Evolutionary conservation across 805 yeast genomes (phyloP).

Genomic region (Kluyveromyces nonfermentans): DNA sequence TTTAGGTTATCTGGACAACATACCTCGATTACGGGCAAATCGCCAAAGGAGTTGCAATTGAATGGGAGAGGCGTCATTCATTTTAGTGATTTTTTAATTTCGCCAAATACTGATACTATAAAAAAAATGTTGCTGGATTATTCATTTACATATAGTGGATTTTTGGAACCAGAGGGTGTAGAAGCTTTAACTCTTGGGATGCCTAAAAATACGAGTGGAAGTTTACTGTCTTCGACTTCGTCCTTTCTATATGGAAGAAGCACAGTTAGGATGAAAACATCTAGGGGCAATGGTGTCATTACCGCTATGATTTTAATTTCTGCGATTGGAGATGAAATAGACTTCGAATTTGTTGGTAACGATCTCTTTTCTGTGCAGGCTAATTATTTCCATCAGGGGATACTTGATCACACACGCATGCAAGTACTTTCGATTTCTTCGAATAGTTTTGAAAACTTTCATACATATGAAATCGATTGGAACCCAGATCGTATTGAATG

Average conservation of each 20-base stretch:
- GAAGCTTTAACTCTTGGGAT: slow-evolving; percentile 36
- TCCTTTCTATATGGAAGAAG: slow-evolving; percentile 81
- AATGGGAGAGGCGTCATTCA: slow-evolving; percentile 18
- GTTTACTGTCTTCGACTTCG: slow-evolving; percentile 67
- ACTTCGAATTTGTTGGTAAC: slow-evolving; percentile 77
- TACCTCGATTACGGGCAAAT: background rate
- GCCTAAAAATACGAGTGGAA: slow-evolving; percentile 69
- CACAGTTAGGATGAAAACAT: slow-evolving; percentile 56
- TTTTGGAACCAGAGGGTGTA: slow-evolving; percentile 41
- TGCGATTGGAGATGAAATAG: slow-evolving; percentile 85
- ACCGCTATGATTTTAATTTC: slow-evolving; percentile 77
- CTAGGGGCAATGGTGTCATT: slow-evolving; percentile 71
- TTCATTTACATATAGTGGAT: slow-evolving; percentile 58
- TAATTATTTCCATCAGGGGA: slow-evolving; percentile 74
- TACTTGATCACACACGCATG: slow-evolving; percentile 54
- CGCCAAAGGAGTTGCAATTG: slow-evolving; percentile 7
- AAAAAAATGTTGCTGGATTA: slow-evolving; percentile 46
- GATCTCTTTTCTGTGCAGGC: slow-evolving; percentile 59
- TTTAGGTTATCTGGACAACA: background rate
- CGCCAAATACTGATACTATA: slow-evolving; percentile 40
- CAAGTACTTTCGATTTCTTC: slow-evolving; percentile 22
- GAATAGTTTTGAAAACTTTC: slow-evolving; percentile 57
- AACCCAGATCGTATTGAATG: slow-evolving; percentile 57
- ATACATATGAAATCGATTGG: slow-evolving; percentile 78
- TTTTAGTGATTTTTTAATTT: slow-evolving; percentile 20